Base-by-base conservation (phyloP, 1,139 yeast genomes). In the Blastobotrys arbuscula region DNA sequence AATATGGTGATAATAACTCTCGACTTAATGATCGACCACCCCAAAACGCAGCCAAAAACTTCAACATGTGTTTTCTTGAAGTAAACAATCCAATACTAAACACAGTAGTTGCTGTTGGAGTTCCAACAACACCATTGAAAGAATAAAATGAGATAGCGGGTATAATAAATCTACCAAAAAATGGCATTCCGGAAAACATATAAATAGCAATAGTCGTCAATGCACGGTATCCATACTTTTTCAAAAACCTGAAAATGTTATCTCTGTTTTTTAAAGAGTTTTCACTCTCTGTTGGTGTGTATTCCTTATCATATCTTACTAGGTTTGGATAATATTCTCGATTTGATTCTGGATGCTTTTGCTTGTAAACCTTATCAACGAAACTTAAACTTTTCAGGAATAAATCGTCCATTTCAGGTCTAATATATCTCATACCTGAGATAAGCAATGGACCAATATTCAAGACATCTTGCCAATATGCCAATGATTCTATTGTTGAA, bases 1-100 rank as follows among this genome's bases (percentile, higher is more conserved):
- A 77, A 59, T 77, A 80, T 2, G 84, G 83, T 10, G 65, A 63
- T 36, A 80, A 66, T 38, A 81, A 67, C 48, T 77, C 80, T 34
- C 70, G 65, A 40, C 72, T 67, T 49, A 79, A 64, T 42, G 72
- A 65, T 13, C 74, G 59, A 8, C 76, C 65, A 2, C 81, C 79
- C 69, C 76, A 73, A 55, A 71, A 75, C 1, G 74, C 65, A 9
- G 75, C 65, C 38, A 78, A 59, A 28, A 76, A 63, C 6, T 67
- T 53, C 21, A 74, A 61, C 34, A 72, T 62, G 52, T 67, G 64
- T 30, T 63, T 55, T 33, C 67, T 62, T 1, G 78, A 76, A 8
- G 66, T 53, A 26, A 68, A 46, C 20, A 71, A 51, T 16, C 75
- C 69, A 2, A 65, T 51, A 2, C 67, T 62, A 44, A 72, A 71